phyloP scores from a whole-genome alignment of 352 stramenopile species.

The Phytophthora macrochlamydospora region DNA sequence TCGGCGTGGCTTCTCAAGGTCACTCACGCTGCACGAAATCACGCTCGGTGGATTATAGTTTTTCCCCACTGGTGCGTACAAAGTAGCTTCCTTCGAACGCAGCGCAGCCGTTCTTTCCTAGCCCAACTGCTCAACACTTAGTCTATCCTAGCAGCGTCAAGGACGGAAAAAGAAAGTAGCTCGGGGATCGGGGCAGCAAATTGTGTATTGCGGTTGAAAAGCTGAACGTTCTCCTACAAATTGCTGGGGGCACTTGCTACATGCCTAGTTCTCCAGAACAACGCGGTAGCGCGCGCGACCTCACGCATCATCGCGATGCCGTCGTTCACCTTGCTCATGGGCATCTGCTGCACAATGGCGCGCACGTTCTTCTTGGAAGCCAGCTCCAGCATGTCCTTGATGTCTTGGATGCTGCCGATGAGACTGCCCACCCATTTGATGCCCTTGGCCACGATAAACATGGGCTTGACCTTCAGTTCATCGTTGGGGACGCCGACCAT shows the following conservation, averaged over 20 bases:
- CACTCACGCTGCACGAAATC: too few species aligned
- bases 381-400: slow-evolving; percentile 1
- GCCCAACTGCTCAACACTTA: too few species aligned
- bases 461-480: slow-evolving; percentile 1
- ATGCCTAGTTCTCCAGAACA: not conserved
- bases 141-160: too few species aligned
- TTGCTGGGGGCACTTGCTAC: not conserved
- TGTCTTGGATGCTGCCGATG: slow-evolving; percentile 2
- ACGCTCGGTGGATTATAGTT: too few species aligned
- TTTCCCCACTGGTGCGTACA: too few species aligned
- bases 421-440: slow-evolving; percentile 5
- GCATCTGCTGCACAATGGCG: not conserved
- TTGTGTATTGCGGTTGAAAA: too few species aligned
- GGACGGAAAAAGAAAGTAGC: too few species aligned
- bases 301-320: not conserved
- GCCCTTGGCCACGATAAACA: slow-evolving; percentile 1
- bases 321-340: slow-evolving; percentile 2
- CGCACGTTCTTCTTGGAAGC: slow-evolving; percentile 4
- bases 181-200: not conserved
- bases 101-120: too few species aligned
- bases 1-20: too few species aligned
- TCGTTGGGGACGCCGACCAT: slow-evolving; percentile 1
- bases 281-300: not conserved
- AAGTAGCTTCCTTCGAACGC: too few species aligned
- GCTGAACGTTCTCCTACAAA: not conserved